phyloP scores from a whole-genome alignment of 2,329 filamentous ascomycete genomes.

The Epichloe sibirici region DNA sequence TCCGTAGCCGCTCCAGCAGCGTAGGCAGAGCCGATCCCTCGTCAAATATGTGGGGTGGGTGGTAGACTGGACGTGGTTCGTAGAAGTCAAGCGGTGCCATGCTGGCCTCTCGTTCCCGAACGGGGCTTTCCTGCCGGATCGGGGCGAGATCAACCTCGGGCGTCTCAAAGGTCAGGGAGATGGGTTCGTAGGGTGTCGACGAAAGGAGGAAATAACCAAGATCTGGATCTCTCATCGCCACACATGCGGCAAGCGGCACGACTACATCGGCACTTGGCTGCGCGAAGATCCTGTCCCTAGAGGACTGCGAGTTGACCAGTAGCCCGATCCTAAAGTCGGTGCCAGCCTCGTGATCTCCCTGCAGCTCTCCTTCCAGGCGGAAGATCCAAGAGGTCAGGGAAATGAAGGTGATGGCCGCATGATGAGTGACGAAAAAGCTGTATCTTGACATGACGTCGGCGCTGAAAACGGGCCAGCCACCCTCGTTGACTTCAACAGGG shows the following conservation, averaged over 20 bases:
- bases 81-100: conserved; percentile 38
- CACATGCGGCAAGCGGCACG: conserved; percentile 40
- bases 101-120: conserved; percentile 28
- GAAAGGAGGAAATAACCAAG: conserved; percentile 52
- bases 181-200: conserved; percentile 43
- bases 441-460: conserved; percentile 49
- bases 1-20: conserved; percentile 43
- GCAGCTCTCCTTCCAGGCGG: conserved; percentile 48
- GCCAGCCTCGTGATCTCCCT: conserved; percentile 42
- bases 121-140: conserved; percentile 30
- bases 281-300: conserved; percentile 45
- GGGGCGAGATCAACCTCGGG: conserved; percentile 39
- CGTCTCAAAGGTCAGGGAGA: conserved; percentile 46
- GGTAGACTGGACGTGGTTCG: conserved; percentile 54
- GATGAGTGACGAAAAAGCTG: conserved; percentile 49
- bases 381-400: conserved; percentile 53
- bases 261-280: conserved; percentile 34
- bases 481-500: conserved; percentile 39
- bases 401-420: conserved; percentile 46
- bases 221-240: conserved; percentile 46
- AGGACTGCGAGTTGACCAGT: conserved; percentile 45
- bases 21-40: conserved; percentile 41
- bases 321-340: conserved; percentile 50
- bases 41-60: conserved; percentile 49
- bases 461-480: conserved; percentile 52